Evolutionary conservation across 129 eudicot species (phyloP), one percentile per base, ranked within the genome.

Genomic region (Lonicera japonica): DNA sequence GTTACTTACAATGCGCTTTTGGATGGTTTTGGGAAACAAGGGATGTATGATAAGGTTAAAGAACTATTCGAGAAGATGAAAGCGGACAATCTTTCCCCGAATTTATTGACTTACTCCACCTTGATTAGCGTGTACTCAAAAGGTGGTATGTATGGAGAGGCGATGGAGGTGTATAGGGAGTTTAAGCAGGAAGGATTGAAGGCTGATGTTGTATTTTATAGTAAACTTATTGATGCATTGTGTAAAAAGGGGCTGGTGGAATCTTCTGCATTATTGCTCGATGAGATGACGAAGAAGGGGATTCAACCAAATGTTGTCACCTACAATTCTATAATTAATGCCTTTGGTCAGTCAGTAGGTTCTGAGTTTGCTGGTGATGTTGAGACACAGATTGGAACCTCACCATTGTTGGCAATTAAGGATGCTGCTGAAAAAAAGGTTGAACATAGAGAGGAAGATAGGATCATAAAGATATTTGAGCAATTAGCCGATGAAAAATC

Each of bases 291-390:
- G 9, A 77, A 69, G 64, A 82, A 82, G 60, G 98, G 98, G 65
- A 92, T 87, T 61, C 85, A 79, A 65, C 98, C 98, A 25, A 92
- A 92, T 78, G 98, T 92, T 39, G 98, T 92, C 41, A 87, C 98
- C 0, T 92, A 92, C 61, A 92, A 92, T 76, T 87, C 98, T n/a
- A 87, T 92, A 51, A 92, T 92, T 34, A 89, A 92, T 72, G 98
- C 98, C 59, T 87, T 92, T 64, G 98, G 98, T 65, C 82, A 77
- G 58, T 80, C 96, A 6, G 73, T 73, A 11, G 36, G 4, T 29
- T 2, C 36, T 29, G 36, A 29, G 36, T 29, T 29, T 29, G 54
- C 70, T 17, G 64, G 34, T 63, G 80, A 60, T 41, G 4, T 21
- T 52, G 79, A 61, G 19, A 39, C 77, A 0, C 70, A 61, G 65